Conservation (phyloP, 139 green algal genomes). For the Zygnema circumcarinatum region DNA sequence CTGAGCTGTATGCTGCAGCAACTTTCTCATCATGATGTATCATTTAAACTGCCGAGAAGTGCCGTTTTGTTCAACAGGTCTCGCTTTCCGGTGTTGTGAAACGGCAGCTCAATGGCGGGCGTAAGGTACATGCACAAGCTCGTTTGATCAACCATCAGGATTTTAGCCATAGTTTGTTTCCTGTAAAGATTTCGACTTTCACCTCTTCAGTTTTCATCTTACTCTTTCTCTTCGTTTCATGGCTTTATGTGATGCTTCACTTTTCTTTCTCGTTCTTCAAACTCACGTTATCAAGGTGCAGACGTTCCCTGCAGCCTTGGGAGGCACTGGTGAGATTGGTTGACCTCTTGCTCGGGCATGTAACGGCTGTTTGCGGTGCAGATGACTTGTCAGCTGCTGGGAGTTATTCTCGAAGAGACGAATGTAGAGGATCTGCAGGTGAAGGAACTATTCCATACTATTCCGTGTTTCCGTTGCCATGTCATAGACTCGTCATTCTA, state of each 20-base stretch:
- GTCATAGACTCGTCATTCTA: too few species aligned
- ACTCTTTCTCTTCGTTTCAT: background rate
- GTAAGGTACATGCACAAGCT: too few species aligned
- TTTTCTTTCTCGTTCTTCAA: background rate
- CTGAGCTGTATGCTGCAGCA: too few species aligned
- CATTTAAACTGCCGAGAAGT: too few species aligned
- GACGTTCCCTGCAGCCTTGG: background rate
- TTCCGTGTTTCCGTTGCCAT: background rate
- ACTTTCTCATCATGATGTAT: background rate
- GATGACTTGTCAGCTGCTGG: constrained; percentile 26
- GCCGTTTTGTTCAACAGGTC: background rate
- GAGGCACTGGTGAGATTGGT: background rate
- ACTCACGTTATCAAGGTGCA: constrained; percentile 1
- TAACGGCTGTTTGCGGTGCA: background rate
- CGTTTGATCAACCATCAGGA: too few species aligned
- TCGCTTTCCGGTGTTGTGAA: background rate
- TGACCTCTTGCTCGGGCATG: background rate
- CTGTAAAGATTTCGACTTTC: too few species aligned
- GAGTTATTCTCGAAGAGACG: constrained; percentile 10
- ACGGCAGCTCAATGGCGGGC: constrained; percentile 3
- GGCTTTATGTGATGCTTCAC: background rate
- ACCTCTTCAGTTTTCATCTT: background rate
- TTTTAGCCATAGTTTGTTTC: too few species aligned
- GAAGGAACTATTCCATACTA: background rate
- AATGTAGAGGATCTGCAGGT: constrained; percentile 10